Conservation (phyloP, 176 grass and related monocot species). For the Puccinellia tenuiflora region DNA sequence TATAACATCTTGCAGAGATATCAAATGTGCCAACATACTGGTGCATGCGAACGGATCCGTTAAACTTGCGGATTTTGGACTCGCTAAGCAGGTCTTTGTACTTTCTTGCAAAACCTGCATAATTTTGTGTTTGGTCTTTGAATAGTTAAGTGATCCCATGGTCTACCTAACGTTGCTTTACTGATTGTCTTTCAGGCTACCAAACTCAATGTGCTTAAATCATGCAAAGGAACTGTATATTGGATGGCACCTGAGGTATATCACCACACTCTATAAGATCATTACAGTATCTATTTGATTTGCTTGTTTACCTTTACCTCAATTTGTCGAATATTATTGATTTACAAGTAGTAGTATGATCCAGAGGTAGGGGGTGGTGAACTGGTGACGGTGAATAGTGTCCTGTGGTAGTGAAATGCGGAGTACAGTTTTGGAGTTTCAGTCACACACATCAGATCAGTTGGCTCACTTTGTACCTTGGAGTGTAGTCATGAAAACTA, state of each 20-base stretch:
- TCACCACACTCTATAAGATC: background rate
- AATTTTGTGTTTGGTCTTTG: slow-evolving; percentile 1
- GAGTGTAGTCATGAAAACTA: background rate
- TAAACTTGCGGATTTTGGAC: slow-evolving; percentile 97
- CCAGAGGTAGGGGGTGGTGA: background rate
- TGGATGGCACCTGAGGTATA: slow-evolving; percentile 99
- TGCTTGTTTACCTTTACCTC: background rate
- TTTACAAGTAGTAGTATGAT: background rate
- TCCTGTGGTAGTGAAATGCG: background rate
- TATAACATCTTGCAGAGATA: slow-evolving; percentile 64
- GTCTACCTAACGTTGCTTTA: slow-evolving; percentile 1
- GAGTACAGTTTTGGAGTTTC: background rate
- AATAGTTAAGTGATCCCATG: slow-evolving; percentile 11
- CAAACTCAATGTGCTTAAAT: slow-evolving; percentile 71
- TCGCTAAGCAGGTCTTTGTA: slow-evolving; percentile 71
- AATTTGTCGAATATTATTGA: slow-evolving; percentile 6
- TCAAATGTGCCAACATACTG: slow-evolving; percentile 97
- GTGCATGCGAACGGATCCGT: slow-evolving; percentile 96
- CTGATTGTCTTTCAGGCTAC: slow-evolving; percentile 60
- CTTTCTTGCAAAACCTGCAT: slow-evolving; percentile 11
- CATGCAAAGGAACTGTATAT: slow-evolving; percentile 95
- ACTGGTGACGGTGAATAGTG: background rate
- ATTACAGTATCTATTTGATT: slow-evolving; percentile 2
- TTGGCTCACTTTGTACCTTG: background rate
- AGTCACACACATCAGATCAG: background rate